phyloP scores from a whole-genome alignment of 768 basidiomycete species.

The Butyriboletus loyo region DNA sequence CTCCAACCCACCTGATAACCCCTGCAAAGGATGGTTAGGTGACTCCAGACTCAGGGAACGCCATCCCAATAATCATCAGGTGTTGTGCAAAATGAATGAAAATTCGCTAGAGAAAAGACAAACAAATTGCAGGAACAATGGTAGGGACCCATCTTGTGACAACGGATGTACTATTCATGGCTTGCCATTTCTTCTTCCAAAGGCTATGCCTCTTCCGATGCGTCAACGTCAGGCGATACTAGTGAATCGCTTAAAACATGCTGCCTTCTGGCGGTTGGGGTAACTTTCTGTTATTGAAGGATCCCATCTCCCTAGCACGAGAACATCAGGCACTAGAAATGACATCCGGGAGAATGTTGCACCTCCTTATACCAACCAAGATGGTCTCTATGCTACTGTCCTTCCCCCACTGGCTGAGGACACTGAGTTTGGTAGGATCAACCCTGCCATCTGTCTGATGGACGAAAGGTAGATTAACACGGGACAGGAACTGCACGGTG shows the following conservation, averaged over 20 bases:
- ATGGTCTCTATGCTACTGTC: conserved; percentile 82
- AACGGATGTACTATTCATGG: conserved; percentile 6
- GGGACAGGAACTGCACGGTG: conserved; percentile 77
- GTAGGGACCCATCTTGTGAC: conserved; percentile 18
- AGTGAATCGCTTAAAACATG: conserved; percentile 43
- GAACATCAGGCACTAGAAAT: conserved; percentile 4
- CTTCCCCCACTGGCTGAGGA: conserved; percentile 73
- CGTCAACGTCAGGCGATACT: neutral
- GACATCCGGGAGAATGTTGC: neutral
- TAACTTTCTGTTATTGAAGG: conserved; percentile 86
- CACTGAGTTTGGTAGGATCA: conserved; percentile 65
- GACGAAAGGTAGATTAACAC: conserved; percentile 94
- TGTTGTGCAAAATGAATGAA: conserved; percentile 8
- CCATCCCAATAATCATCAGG: neutral
- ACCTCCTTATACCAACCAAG: conserved; percentile 93
- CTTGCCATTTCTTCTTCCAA: conserved; percentile 14
- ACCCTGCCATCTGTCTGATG: conserved; percentile 72
- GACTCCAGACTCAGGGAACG: neutral
- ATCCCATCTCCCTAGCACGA: conserved; percentile 83
- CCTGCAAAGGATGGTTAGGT: neutral
- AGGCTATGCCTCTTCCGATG: conserved; percentile 7
- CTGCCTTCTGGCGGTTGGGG: conserved; percentile 93
- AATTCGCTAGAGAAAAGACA: conserved; percentile 15
- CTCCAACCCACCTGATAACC: neutral
- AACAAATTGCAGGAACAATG: conserved; percentile 21